Evolutionary conservation across 192 early-diverging fungal genomes (phyloP).

Genomic region (Dissophora globulifera): DNA sequence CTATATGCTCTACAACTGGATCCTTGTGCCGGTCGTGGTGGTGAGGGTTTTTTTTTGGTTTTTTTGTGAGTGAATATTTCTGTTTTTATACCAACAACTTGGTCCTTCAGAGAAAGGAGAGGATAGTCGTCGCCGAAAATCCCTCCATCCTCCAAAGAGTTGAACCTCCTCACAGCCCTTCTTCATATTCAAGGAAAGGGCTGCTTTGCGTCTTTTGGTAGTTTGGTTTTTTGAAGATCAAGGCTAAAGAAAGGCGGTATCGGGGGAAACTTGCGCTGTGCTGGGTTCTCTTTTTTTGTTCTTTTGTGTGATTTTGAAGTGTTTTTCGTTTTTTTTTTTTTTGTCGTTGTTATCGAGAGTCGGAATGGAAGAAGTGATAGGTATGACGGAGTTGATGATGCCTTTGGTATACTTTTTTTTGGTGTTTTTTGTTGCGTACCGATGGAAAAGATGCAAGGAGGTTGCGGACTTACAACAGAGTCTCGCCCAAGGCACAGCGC

Average conservation of each 20-base stretch:
- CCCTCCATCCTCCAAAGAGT: slow-evolving; percentile 2
- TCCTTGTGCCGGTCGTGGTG: no score
- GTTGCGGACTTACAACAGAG: slow-evolving; percentile 55
- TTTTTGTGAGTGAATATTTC: slow-evolving; percentile 27
- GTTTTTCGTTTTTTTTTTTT: slow-evolving; percentile 8
- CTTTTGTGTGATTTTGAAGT: slow-evolving; percentile 20
- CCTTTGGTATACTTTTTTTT: slow-evolving; percentile 16
- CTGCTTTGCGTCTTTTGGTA: slow-evolving; percentile 30
- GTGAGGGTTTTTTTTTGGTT: no score
- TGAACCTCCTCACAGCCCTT: slow-evolving; percentile 32
- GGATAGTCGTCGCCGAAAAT: background rate
- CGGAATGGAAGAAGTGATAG: background rate
- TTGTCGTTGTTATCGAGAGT: background rate
- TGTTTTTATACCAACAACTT: slow-evolving; percentile 24
- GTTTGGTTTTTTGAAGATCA: slow-evolving; percentile 10
- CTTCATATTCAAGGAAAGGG: slow-evolving; percentile 30
- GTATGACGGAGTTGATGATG: background rate
- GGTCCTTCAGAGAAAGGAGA: background rate
- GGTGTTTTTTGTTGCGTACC: slow-evolving; percentile 1
- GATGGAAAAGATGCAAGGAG: slow-evolving; percentile 20
- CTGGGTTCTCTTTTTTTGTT: slow-evolving; percentile 2
- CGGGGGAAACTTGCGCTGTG: background rate
- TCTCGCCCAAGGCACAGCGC: slow-evolving; percentile 86
- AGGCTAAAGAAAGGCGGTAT: slow-evolving; percentile 22
- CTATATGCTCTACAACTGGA: no score